Evolutionary conservation across 345 rosid species (phyloP).

Genomic region (Syzygium aqueum): DNA sequence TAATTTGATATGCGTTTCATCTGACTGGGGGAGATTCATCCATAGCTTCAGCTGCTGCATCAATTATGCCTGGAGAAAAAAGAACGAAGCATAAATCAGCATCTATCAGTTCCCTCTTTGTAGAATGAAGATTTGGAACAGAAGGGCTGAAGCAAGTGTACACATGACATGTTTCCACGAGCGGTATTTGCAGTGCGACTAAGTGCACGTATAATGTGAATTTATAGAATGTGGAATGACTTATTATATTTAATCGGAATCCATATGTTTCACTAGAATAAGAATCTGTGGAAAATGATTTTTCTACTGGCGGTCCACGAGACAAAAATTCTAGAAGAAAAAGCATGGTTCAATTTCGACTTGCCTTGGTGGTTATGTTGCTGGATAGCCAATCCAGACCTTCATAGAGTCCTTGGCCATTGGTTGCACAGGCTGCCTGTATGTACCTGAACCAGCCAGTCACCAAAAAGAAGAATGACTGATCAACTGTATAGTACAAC

Average conservation of each 20-base stretch:
- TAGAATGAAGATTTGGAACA: background rate
- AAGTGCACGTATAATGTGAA: background rate
- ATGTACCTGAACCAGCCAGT: constrained; percentile 29
- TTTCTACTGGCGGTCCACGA: background rate
- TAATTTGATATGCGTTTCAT: background rate
- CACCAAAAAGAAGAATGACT: background rate
- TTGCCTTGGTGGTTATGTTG: constrained; percentile 47
- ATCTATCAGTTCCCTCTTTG: background rate
- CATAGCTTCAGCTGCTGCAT: background rate
- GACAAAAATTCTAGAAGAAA: background rate
- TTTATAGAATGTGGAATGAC: background rate
- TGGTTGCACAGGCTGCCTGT: constrained; percentile 58
- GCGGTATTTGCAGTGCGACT: background rate
- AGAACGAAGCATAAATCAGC: background rate
- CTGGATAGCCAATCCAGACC: constrained; percentile 67
- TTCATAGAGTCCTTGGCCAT: constrained; percentile 63
- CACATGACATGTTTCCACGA: background rate
- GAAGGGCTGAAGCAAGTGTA: background rate
- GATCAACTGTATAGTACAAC: background rate
- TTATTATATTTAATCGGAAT: background rate
- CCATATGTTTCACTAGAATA: background rate
- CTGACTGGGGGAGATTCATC: background rate
- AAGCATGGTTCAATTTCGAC: background rate
- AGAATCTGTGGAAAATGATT: background rate
- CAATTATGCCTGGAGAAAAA: background rate